A percentile compares a stretch with the other conserved stretches of the same genome.
Conservation (phyloP, 768 basidiomycete genomes). For the Xerocomus spinulosus region DNA sequence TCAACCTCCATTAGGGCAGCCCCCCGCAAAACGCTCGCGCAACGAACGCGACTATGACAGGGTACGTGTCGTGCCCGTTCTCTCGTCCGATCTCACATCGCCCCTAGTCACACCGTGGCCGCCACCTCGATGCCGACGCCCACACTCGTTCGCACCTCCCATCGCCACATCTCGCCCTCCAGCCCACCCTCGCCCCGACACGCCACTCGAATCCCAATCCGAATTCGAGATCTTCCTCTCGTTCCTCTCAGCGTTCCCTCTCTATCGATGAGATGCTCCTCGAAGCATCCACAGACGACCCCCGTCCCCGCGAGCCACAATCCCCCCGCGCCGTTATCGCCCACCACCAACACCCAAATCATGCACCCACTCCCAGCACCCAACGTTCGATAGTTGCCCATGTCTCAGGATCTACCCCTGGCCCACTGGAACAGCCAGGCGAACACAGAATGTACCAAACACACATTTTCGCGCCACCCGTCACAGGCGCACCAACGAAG, state of each 20-base stretch:
- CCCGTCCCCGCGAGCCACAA: conserved; percentile 31
- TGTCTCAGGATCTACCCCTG: conserved; percentile 16
- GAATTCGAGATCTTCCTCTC: conserved; percentile 32
- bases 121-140: conserved; percentile 9
- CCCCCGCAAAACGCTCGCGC: conserved; percentile 48
- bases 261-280: conserved; percentile 47
- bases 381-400: conserved; percentile 24
- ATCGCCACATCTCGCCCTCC: conserved; percentile 13
- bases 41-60: conserved; percentile 35
- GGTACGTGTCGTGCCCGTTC: neutral
- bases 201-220: conserved; percentile 12
- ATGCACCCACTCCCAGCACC: conserved; percentile 9
- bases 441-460: conserved; percentile 50
- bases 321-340: conserved; percentile 27
- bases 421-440: conserved; percentile 32
- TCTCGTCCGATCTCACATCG: conserved; percentile 4
- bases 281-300: conserved; percentile 40
- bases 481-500: conserved; percentile 69
- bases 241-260: conserved; percentile 34
- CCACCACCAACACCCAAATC: conserved; percentile 31
- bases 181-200: conserved; percentile 12
- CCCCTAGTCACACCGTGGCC: conserved; percentile 16
- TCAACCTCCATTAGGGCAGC: conserved; percentile 29
- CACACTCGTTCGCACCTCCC: conserved; percentile 27
- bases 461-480: conserved; percentile 69